These are phyloP conservation scores for Colletotrichum liriopes DNA, from an alignment of 2,329 filamentous ascomycete species.

Conservation along the genomic window DNA sequence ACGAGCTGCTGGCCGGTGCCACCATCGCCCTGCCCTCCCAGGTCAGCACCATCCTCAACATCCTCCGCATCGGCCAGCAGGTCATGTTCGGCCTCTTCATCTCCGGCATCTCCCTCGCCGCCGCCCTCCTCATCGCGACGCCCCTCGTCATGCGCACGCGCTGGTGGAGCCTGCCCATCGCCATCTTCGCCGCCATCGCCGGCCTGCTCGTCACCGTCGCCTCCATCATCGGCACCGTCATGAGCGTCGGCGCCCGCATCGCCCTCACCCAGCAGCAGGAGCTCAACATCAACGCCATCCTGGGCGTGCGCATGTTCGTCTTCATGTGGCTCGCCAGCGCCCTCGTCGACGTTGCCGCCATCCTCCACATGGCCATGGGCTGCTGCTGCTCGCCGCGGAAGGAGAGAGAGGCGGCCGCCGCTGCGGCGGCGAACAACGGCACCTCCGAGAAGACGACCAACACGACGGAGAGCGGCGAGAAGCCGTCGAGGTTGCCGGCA, in stretches of 20 bases:
- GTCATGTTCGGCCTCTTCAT: constrained; percentile 95
- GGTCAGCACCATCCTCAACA: constrained; percentile 79
- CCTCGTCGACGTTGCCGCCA: constrained; percentile 77
- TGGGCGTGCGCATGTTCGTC: constrained; percentile 83
- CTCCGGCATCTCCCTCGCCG: constrained; percentile 77
- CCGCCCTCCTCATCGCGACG: constrained; percentile 80
- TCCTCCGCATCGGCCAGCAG: constrained; percentile 82
- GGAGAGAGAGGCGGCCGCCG: constrained; percentile 18
- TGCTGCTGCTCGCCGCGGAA: constrained; percentile 74
- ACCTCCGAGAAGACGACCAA: constrained; percentile 34
- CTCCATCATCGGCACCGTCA: constrained; percentile 83
- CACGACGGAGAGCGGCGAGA: constrained; percentile 30
- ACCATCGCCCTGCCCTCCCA: constrained; percentile 85
- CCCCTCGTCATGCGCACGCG: constrained; percentile 69
- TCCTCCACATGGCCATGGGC: constrained; percentile 82
- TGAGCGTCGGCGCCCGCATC: constrained; percentile 86
- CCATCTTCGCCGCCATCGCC: constrained; percentile 77
- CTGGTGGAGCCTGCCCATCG: constrained; percentile 76
- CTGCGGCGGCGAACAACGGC: constrained; percentile 9
- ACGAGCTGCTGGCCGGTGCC: constrained; percentile 85
- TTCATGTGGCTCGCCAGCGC: constrained; percentile 91
- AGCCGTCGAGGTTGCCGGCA: constrained; percentile 36
- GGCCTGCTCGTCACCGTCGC: constrained; percentile 79
- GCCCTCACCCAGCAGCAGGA: constrained; percentile 80
- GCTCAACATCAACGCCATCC: constrained; percentile 80